Evolutionary conservation across 352 stramenopile genomes (phyloP).

Genomic region (Peronospora tabacina): DNA sequence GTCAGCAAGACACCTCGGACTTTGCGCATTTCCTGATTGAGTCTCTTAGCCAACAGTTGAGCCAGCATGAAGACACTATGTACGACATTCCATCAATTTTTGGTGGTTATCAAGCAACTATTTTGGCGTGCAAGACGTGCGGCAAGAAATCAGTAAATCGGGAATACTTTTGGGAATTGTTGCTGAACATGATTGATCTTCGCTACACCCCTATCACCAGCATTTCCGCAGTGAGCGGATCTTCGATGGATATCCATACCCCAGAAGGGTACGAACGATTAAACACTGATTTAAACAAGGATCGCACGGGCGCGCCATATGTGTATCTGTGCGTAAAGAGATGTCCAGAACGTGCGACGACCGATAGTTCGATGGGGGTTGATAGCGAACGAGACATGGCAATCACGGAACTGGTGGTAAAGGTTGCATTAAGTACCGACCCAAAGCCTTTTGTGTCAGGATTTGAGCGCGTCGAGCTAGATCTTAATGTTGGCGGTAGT

Average conservation of each 20-base stretch:
- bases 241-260: constrained; percentile 54
- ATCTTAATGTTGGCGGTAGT: constrained; percentile 69
- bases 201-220: constrained; percentile 82
- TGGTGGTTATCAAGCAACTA: constrained; percentile 71
- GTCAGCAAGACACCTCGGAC: constrained; percentile 82
- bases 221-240: constrained; percentile 68
- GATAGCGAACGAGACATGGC: constrained; percentile 33
- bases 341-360: constrained; percentile 41
- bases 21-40: constrained; percentile 86
- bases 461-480: constrained; percentile 74
- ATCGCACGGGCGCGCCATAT: constrained; percentile 64
- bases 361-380: constrained; percentile 25
- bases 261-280: constrained; percentile 68
- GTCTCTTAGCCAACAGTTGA: constrained; percentile 61
- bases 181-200: constrained; percentile 87
- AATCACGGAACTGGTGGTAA: constrained; percentile 79
- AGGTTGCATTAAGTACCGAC: constrained; percentile 48
- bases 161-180: constrained; percentile 86
- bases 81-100: constrained; percentile 69
- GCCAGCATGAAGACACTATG: constrained; percentile 44
- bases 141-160: constrained; percentile 73
- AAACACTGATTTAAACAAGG: constrained; percentile 83
- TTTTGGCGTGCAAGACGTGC: constrained; percentile 76
- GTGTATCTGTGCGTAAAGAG: constrained; percentile 80
- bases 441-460: constrained; percentile 53